Base-by-base conservation (phyloP, 148 eudicot genomes). In the Vaccinium darrowii region DNA sequence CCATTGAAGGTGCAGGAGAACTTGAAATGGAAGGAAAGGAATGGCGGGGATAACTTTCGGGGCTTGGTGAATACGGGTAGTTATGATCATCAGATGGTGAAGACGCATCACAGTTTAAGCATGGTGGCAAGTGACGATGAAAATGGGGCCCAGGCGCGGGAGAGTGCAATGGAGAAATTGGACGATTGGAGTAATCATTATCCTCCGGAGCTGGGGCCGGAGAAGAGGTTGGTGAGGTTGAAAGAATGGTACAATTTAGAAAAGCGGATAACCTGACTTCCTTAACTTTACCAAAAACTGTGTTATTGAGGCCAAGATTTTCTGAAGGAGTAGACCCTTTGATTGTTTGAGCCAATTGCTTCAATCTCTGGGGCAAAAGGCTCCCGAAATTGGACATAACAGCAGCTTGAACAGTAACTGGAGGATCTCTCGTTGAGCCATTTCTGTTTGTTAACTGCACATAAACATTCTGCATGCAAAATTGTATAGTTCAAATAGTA, bases 281-380 rank as follows among this genome's bases (percentile, higher is more conserved):
- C 82, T 93, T 93, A 14, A 91, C 95, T 86, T 88, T 90, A 84
- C 95, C 95, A 87, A 93, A 93, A 52, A 93, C 88, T 47, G 91
- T 78, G 84, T 91, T 85, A 85, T 90, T 89, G 39, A 93, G 91
- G 79, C 93, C 95, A 73, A 93, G 92, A 87, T 93, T 92, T 63
- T 83, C 84, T 8, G 72, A 63, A 23, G 88, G 84, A 30, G 89
- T 79, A 62, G 91, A 87, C 3, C 88, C 84, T 69, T 84, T 88
- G 83, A 91, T 93, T 69, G 69, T 85, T 85, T 88, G 91, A 74
- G 95, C 95, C 86, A 93, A 85, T 85, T 93, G 91, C 84, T 83
- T 93, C 84, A 91, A 79, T 85, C 95, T 91, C 83, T 90, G 89
- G 27, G 95, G 92, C 43, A 65, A 53, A 76, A 91, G 86, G 71